Percentiles rank a stretch among this genome's conserved stretches.
Evolutionary conservation across 768 basidiomycete genomes (phyloP).

Genomic region (Leccinellum rugosiceps): DNA sequence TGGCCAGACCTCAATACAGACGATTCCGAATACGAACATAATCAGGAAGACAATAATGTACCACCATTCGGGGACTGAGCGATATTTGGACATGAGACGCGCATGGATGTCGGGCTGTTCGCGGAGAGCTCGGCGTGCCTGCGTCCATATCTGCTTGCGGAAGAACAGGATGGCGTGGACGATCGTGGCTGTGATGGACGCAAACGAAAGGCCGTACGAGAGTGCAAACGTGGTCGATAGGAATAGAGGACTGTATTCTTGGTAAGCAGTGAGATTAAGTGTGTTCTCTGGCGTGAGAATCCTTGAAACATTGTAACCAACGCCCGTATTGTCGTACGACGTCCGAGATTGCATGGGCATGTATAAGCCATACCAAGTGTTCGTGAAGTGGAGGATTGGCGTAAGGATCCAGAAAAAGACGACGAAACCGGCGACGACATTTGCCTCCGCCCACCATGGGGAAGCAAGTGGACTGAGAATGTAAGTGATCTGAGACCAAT

Average conservation of each 20-base stretch:
- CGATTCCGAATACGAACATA: slow-evolving; percentile 59
- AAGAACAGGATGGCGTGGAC: slow-evolving; percentile 49
- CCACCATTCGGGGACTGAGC: slow-evolving; percentile 61
- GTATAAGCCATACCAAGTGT: slow-evolving; percentile 38
- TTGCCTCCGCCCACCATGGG: slow-evolving; percentile 40
- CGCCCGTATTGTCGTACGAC: slow-evolving; percentile 44
- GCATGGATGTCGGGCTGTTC: slow-evolving; percentile 61
- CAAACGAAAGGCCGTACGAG: slow-evolving; percentile 48
- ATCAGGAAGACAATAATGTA: slow-evolving; percentile 43
- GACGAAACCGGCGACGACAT: slow-evolving; percentile 37
- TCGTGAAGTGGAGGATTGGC: slow-evolving; percentile 32
- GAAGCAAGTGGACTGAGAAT: slow-evolving; percentile 36
- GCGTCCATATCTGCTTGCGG: slow-evolving; percentile 53
- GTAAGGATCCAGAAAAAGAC: slow-evolving; percentile 33
- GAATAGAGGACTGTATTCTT: slow-evolving; percentile 40
- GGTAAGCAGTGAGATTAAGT: slow-evolving; percentile 34
- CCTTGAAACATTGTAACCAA: slow-evolving; percentile 37
- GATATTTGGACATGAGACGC: slow-evolving; percentile 56
- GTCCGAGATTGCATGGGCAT: slow-evolving; percentile 39
- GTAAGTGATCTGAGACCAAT: slow-evolving; percentile 76
- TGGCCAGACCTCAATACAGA: slow-evolving; percentile 64
- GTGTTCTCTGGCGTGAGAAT: slow-evolving; percentile 33
- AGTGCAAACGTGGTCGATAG: slow-evolving; percentile 50
- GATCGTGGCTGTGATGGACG: slow-evolving; percentile 39
- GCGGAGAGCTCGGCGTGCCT: slow-evolving; percentile 47